Evolutionary conservation across 768 basidiomycete species (phyloP).

Genomic region (Collybia mongolica): DNA sequence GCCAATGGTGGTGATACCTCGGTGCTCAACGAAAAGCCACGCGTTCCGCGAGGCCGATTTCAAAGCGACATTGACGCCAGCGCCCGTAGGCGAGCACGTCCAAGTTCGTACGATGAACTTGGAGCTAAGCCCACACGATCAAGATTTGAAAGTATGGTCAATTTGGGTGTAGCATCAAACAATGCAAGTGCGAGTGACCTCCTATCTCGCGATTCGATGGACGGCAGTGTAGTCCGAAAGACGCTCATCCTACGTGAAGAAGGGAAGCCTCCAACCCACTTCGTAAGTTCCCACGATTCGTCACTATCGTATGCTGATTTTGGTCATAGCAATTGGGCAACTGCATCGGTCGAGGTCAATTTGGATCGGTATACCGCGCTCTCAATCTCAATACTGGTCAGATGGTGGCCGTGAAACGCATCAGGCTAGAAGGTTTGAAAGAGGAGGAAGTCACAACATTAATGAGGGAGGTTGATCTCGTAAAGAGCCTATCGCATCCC

Average conservation of each 20-base stretch:
- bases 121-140: slow-evolving; percentile 53
- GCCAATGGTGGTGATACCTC: slow-evolving; percentile 34
- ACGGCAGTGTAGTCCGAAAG: slow-evolving; percentile 63
- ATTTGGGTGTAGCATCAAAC: slow-evolving; percentile 50
- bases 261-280: slow-evolving; percentile 76
- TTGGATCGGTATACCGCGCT: slow-evolving; percentile 93
- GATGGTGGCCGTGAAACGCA: slow-evolving; percentile 99
- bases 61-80: slow-evolving; percentile 73
- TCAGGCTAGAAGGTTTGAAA: slow-evolving; percentile 84
- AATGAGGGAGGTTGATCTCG: slow-evolving; percentile 92
- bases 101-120: slow-evolving; percentile 69
- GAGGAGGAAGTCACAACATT: slow-evolving; percentile 89
- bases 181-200: slow-evolving; percentile 68
- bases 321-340: slow-evolving; percentile 87
- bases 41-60: slow-evolving; percentile 60
- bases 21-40: slow-evolving; percentile 32
- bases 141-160: slow-evolving; percentile 74
- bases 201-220: slow-evolving; percentile 57
- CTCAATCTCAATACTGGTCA: slow-evolving; percentile 92
- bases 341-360: slow-evolving; percentile 96
- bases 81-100: slow-evolving; percentile 51
- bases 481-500: slow-evolving; percentile 89
- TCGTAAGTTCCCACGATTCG: slow-evolving; percentile 52
- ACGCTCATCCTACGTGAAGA: slow-evolving; percentile 78
- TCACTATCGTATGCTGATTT: slow-evolving; percentile 10